Percentiles rank a stretch among this genome's conserved stretches.
Evolutionary conservation across 2,329 filamentous ascomycete genomes (phyloP).

Genomic region (Cladophialophora immunda): DNA sequence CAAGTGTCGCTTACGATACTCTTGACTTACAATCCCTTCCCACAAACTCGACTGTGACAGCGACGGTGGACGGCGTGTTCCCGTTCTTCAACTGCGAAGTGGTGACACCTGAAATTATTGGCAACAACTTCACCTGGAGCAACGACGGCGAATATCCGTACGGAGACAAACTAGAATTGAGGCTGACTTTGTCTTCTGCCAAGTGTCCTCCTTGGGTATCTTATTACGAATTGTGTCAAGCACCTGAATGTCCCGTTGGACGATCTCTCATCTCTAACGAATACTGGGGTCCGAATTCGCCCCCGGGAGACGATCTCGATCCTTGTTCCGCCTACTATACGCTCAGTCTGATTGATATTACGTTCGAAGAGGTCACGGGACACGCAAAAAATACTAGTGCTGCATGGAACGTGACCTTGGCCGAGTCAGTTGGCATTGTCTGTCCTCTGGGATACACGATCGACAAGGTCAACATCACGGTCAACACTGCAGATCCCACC

Average conservation of each 20-base stretch:
- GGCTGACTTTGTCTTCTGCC: constrained; percentile 1
- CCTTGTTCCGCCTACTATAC: constrained; percentile 12
- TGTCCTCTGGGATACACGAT: constrained; percentile 24
- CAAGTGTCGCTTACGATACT: constrained; percentile 15
- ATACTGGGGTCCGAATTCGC: not conserved
- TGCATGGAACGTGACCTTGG: constrained; percentile 15
- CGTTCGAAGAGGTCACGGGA: constrained; percentile 10
- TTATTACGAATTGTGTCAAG: constrained; percentile 8
- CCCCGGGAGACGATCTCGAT: constrained; percentile 7
- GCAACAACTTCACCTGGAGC: constrained; percentile 14
- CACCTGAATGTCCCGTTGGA: constrained; percentile 1
- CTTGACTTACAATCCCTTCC: constrained; percentile 9
- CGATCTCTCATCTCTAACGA: constrained; percentile 2
- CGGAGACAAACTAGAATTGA: constrained; percentile 9
- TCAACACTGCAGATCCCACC: constrained; percentile 24
- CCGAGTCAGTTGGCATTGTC: not conserved
- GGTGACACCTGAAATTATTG: constrained; percentile 3
- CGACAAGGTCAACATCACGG: constrained; percentile 28
- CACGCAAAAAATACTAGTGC: constrained; percentile 13
- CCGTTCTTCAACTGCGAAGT: constrained; percentile 17
- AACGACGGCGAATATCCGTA: not conserved
- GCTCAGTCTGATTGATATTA: constrained; percentile 6
- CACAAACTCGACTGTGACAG: constrained; percentile 4
- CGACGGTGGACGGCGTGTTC: constrained; percentile 15
- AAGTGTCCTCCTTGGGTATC: constrained; percentile 10